Conservation (phyloP, 2,329 filamentous ascomycete species). For the Neurospora sp. region DNA sequence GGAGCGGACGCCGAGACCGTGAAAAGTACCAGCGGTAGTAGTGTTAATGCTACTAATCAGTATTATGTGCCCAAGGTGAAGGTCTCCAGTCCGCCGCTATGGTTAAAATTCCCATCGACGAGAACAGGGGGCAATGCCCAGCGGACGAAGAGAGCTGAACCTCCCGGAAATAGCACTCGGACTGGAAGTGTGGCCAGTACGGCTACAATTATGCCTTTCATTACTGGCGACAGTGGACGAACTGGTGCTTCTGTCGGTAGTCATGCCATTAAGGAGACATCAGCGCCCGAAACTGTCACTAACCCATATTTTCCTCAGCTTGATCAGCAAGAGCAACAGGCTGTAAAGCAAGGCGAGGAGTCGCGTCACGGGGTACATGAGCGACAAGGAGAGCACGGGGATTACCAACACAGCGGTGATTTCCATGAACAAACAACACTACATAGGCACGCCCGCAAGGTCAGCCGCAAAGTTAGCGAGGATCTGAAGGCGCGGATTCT, state of each 20-base stretch:
- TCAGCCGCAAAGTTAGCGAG: not conserved
- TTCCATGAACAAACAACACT: not conserved
- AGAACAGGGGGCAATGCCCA: constrained; percentile 1
- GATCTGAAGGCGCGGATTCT: not conserved
- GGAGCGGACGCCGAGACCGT: not conserved
- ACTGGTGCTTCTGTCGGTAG: not conserved
- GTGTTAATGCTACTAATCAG: not conserved
- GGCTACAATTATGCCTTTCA: not conserved
- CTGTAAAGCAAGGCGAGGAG: not conserved
- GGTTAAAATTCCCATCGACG: constrained; percentile 5
- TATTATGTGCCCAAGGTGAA: constrained; percentile 1
- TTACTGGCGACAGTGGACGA: not conserved
- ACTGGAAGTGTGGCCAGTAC: not conserved
- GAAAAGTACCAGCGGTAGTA: not conserved
- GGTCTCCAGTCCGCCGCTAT: constrained; percentile 15
- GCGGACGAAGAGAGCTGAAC: not conserved
- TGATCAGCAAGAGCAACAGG: not conserved
- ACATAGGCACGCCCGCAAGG: not conserved
- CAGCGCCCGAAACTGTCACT: not conserved
- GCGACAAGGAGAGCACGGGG: not conserved
- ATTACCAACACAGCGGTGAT: not conserved
- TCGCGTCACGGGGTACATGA: not conserved
- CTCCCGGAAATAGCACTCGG: not conserved
- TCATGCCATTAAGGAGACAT: not conserved
- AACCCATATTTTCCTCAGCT: not conserved